phyloP scores from a whole-genome alignment of 2,329 filamentous ascomycete species.

The Cryphonectria parasitica region DNA sequence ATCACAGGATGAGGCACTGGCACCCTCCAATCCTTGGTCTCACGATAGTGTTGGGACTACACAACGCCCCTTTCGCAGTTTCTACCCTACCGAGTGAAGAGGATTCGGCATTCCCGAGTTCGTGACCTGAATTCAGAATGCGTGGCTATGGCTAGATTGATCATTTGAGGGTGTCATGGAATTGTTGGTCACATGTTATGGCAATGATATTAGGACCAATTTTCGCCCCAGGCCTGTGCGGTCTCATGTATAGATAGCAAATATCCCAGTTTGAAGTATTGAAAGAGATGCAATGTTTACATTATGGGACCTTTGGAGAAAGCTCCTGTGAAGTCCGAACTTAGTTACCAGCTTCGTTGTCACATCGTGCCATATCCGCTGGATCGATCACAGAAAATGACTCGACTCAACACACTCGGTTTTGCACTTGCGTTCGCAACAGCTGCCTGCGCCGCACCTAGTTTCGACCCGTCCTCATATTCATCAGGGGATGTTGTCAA shows the following conservation, averaged over 20 bases:
- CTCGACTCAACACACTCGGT: neutral
- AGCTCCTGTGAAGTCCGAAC: neutral
- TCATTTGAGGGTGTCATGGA: neutral
- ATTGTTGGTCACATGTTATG: neutral
- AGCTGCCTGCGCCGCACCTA: neutral
- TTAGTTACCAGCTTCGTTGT: neutral
- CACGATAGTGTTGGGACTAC: neutral
- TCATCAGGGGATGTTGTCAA: slow-evolving; percentile 12
- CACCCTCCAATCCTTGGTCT: neutral
- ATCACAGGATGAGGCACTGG: neutral
- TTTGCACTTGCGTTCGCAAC: neutral
- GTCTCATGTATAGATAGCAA: neutral
- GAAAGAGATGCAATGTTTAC: neutral
- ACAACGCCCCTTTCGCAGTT: neutral
- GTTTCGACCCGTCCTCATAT: slow-evolving; percentile 3
- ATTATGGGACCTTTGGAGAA: neutral
- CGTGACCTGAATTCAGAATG: neutral
- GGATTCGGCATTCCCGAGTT: neutral
- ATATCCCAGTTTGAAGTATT: neutral
- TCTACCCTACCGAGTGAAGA: neutral
- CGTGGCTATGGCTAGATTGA: neutral
- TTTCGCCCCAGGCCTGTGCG: neutral
- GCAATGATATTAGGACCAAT: neutral
- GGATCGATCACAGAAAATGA: neutral
- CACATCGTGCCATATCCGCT: neutral